Evolutionary conservation across 1,139 yeast species (phyloP), one percentile per base, ranked within the genome.

Genomic region (Casaregolazyma lundiana): DNA sequence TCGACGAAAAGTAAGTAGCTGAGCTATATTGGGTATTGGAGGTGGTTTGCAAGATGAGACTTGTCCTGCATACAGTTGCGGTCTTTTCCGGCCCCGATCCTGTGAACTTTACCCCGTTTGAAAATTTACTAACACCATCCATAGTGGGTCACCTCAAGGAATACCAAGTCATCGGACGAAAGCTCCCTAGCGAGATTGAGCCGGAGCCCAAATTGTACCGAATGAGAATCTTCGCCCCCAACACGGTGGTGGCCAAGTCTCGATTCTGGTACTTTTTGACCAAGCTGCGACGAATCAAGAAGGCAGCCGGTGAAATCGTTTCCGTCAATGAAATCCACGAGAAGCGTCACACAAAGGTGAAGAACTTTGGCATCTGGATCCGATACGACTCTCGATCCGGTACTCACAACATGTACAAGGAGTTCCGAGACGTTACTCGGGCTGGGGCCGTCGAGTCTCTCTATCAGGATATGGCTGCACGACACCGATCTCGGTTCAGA

Each of bases 401-500:
- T 80, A 89, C 96, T 71, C 98, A 94, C 95, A 92, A 92, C 95
- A 92, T 92, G 97, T 92, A 92, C 97, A 92, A 88, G 83, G 99
- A 92, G 82, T 88, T 89, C 94, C 90, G 98, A 79, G 98, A 92
- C 69, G 95, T 90, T 67, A 78, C 97, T 80, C 94, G 99, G 81
- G 95, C 89, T 61, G 96, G 89, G 75, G 98, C 98, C 66, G 97
- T 92, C 71, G 96, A 87, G 76, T 81, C 95, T 73, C 85, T 92
- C 84, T 92, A 92, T 94, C 92, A 87, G 77, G 98, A 94, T 77
- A 86, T 92, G 84, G 99, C 99, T 77, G 97, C 98, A 66, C 92
- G 98, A 81, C 99, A 92, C 95, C 89, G 98, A 85, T 94, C 98
- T 71, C 89, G 99, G 83, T 92, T 92, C 83, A 88, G 98, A 85